Percentiles rank a stretch among this genome's conserved stretches.
Conservation (phyloP, 306 rosid species). For the Sicyos baderoa region DNA sequence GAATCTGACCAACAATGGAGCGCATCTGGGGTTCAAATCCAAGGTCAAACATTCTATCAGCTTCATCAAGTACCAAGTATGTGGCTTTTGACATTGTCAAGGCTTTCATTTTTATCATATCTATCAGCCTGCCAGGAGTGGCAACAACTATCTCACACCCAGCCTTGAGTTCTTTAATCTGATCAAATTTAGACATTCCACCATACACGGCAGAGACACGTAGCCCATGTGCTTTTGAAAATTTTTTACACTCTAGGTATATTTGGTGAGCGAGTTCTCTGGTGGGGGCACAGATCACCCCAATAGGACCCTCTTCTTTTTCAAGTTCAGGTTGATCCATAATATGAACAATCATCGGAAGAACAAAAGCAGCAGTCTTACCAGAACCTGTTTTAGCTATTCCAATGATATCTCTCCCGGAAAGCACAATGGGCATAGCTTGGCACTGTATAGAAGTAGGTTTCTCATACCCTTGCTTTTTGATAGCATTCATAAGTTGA, state of each 20-base stretch:
- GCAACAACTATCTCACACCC: constrained; percentile 96
- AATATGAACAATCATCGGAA: constrained; percentile 92
- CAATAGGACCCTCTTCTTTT: constrained; percentile 98
- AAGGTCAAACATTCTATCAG: constrained; percentile 98
- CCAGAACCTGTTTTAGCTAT: constrained; percentile 99
- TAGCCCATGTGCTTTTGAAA: constrained; percentile 65
- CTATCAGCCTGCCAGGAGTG: constrained; percentile 96
- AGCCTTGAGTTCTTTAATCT: constrained; percentile 92
- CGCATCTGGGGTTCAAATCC: constrained; percentile 98
- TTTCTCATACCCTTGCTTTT: constrained; percentile 82
- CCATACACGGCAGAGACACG: constrained; percentile 91
- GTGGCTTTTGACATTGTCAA: constrained; percentile 76
- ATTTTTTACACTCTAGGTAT: constrained; percentile 75
- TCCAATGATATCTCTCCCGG: constrained; percentile 87
- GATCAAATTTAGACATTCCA: constrained; percentile 98
- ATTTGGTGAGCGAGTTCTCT: constrained; percentile 94
- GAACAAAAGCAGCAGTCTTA: constrained; percentile 96
- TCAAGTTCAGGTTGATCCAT: constrained; percentile 97
- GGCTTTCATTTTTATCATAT: constrained; percentile 89
- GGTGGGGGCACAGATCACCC: constrained; percentile 96
- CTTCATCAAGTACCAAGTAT: constrained; percentile 94
- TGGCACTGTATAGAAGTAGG: constrained; percentile 93
- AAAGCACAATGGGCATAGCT: constrained; percentile 76
- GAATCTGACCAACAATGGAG: constrained; percentile 92
- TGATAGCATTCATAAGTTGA: constrained; percentile 77